Conservation (phyloP, 352 stramenopile species). For the Globisporangium splendens region DNA sequence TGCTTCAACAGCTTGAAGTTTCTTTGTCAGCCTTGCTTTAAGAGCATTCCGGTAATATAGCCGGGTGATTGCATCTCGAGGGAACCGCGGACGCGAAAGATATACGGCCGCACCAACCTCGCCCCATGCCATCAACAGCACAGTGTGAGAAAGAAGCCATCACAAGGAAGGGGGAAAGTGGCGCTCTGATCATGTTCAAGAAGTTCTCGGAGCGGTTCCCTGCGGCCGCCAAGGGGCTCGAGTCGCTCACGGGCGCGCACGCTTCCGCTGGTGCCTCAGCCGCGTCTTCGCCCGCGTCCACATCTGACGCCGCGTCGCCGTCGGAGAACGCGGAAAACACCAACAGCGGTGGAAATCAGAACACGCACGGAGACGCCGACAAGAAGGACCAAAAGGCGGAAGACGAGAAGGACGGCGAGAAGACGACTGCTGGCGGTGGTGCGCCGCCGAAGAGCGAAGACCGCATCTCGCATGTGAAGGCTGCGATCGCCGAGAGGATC, state of each 20-base stretch:
- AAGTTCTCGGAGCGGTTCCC: slow-evolving; percentile 76
- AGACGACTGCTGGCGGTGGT: background rate
- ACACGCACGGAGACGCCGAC: background rate
- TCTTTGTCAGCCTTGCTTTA: background rate
- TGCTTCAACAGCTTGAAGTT: background rate
- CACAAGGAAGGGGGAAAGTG: background rate
- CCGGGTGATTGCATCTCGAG: background rate
- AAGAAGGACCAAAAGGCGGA: background rate
- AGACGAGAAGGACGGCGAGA: slow-evolving; percentile 1
- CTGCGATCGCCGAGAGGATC: slow-evolving; percentile 56
- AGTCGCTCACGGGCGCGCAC: slow-evolving; percentile 43
- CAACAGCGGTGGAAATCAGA: slow-evolving; percentile 5
- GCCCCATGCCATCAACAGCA: background rate
- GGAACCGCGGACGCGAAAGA: background rate
- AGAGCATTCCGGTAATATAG: background rate
- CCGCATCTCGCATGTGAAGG: slow-evolving; percentile 46
- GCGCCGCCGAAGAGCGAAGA: slow-evolving; percentile 28
- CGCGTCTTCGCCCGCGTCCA: slow-evolving; percentile 13
- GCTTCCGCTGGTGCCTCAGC: slow-evolving; percentile 10
- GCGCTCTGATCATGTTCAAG: slow-evolving; percentile 68
- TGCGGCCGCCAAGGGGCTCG: slow-evolving; percentile 57
- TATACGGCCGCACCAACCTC: background rate
- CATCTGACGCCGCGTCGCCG: background rate
- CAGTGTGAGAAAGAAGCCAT: background rate
- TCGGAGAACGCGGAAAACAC: background rate